Conservation (phyloP, 1,284 basidiomycete species). For the Ustilago loliicola region DNA sequence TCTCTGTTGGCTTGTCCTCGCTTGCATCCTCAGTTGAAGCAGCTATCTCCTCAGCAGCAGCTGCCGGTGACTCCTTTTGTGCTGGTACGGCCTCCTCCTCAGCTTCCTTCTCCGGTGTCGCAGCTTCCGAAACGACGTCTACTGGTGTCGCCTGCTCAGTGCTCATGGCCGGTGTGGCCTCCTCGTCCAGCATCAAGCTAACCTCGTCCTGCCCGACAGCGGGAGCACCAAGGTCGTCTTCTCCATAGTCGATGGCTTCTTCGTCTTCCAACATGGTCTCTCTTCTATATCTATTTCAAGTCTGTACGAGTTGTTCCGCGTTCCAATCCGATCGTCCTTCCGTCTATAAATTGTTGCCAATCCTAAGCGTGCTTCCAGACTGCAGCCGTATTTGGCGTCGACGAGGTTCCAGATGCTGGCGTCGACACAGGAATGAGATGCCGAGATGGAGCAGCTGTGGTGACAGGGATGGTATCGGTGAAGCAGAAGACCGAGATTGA, state of each 20-base stretch:
- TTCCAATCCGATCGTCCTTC: neutral
- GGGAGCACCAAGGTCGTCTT: slow-evolving; percentile 40
- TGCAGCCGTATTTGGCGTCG: neutral
- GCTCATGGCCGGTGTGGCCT: neutral
- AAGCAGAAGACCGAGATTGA: neutral
- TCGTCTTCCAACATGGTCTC: slow-evolving; percentile 48
- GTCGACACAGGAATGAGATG: neutral
- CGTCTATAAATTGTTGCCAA: no score
- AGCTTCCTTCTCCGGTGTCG: neutral
- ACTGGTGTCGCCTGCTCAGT: neutral
- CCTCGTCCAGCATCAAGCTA: slow-evolving; percentile 34
- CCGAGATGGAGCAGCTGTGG: neutral
- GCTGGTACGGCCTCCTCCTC: neutral
- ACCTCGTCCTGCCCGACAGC: slow-evolving; percentile 34
- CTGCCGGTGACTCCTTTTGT: neutral
- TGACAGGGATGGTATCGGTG: neutral
- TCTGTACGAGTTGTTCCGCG: neutral
- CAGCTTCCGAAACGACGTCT: neutral
- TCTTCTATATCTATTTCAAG: neutral
- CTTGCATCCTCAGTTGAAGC: neutral
- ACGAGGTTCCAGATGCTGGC: neutral
- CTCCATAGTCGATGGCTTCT: slow-evolving; percentile 51
- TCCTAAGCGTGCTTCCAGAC: no score
- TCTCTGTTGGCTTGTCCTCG: neutral
- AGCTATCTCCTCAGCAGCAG: neutral